Percentiles rank a stretch among this genome's conserved stretches.
These are phyloP conservation scores for Mucor lusitanicus DNA, from an alignment of 371 early-diverging fungal genomes.

Conservation along the genomic window DNA sequence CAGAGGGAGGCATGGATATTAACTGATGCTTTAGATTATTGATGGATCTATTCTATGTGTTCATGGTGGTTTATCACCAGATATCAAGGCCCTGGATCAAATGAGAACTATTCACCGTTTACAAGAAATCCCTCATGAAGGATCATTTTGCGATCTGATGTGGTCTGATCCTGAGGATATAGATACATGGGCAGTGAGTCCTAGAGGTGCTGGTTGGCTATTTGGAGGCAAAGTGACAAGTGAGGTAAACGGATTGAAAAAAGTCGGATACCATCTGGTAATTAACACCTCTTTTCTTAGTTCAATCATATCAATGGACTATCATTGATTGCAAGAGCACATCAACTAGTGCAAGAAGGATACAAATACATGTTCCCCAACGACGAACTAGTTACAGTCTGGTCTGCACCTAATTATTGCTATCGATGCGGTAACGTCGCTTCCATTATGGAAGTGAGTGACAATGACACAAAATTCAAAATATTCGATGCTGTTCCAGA, in stretches of 20 bases:
- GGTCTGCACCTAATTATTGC: conserved; percentile 99
- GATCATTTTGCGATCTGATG: conserved; percentile 96
- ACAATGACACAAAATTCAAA: conserved; percentile 83
- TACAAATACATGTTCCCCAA: conserved; percentile 98
- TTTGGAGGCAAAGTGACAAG: conserved; percentile 98
- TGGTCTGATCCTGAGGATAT: conserved; percentile 97
- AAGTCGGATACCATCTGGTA: not conserved
- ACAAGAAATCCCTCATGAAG: conserved; percentile 99
- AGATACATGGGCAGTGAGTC: conserved; percentile 98
- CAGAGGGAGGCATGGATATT: not conserved
- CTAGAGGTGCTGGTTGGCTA: conserved; percentile 98
- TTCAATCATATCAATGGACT: conserved; percentile 98
- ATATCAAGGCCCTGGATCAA: conserved; percentile 96
- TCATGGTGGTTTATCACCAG: conserved; percentile 99
- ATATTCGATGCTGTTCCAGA: conserved; percentile 96
- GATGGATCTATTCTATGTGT: conserved; percentile 90
- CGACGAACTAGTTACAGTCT: conserved; percentile 97
- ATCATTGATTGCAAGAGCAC: conserved; percentile 97
- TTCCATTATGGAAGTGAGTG: conserved; percentile 93
- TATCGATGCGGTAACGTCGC: conserved; percentile 99
- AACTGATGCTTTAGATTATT: conserved; percentile 32
- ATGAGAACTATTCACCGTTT: conserved; percentile 96
- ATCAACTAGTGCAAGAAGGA: conserved; percentile 99
- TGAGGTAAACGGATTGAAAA: conserved; percentile 58
- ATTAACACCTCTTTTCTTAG: conserved; percentile 42